phyloP scores from a whole-genome alignment of 1,284 basidiomycete genomes.

The Ceratobasidium theobromae region DNA sequence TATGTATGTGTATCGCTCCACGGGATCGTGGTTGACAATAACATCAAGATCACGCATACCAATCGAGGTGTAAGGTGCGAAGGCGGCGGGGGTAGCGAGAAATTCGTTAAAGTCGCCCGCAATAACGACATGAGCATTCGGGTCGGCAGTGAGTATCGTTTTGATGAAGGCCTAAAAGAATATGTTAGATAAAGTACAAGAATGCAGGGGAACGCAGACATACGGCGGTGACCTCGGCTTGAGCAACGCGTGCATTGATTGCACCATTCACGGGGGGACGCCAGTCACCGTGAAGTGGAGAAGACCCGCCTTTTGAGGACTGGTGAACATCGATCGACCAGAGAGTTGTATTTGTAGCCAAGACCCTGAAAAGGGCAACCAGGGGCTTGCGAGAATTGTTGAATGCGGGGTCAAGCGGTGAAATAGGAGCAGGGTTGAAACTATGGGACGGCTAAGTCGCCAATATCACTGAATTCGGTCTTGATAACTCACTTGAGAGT shows the following conservation, averaged over 20 bases:
- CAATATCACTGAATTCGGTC: background rate
- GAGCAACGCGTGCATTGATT: slow-evolving; percentile 52
- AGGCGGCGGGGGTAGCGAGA: slow-evolving; percentile 55
- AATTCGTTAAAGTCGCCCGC: slow-evolving; percentile 69
- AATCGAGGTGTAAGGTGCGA: slow-evolving; percentile 49
- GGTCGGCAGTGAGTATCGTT: slow-evolving; percentile 50
- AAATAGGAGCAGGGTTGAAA: slow-evolving; percentile 64
- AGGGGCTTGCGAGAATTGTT: slow-evolving; percentile 62
- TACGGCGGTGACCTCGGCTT: slow-evolving; percentile 56
- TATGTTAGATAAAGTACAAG: background rate
- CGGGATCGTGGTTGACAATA: slow-evolving; percentile 49
- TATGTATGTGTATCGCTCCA: slow-evolving; percentile 62
- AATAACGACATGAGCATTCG: slow-evolving; percentile 54
- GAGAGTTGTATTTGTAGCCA: slow-evolving; percentile 35
- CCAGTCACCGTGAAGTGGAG: slow-evolving; percentile 56
- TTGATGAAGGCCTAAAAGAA: slow-evolving; percentile 54
- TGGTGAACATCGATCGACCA: slow-evolving; percentile 59
- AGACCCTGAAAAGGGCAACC: slow-evolving; percentile 45
- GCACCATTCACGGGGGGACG: slow-evolving; percentile 61
- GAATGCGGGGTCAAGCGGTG: slow-evolving; percentile 60
- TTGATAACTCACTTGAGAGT: slow-evolving; percentile 49
- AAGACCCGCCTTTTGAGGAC: slow-evolving; percentile 60
- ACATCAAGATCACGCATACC: slow-evolving; percentile 54
- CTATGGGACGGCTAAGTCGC: slow-evolving; percentile 43
- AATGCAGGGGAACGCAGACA: slow-evolving; percentile 9